Base-by-base conservation (phyloP, 2,329 filamentous ascomycete genomes). In the Corynespora cassiicola region DNA sequence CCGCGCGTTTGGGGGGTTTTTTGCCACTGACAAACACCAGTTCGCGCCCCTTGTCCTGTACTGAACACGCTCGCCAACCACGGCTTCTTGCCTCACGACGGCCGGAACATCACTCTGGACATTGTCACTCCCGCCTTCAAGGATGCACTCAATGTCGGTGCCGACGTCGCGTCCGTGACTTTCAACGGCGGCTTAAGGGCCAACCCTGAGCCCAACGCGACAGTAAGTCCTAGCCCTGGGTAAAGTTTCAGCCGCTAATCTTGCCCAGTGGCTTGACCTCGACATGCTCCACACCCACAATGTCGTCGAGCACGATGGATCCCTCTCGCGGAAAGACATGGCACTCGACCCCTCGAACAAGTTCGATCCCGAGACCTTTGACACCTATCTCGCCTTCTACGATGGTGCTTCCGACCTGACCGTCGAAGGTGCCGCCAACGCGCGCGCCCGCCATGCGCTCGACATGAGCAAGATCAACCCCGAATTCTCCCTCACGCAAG, bases 11-110 rank as follows among this genome's bases (percentile, higher is more conserved):
- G n/a, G n/a, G n/a, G n/a, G n/a, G n/a, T n/a, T n/a, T n/a, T n/a
- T n/a, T n/a, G n/a, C n/a, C n/a, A n/a, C n/a, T n/a, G n/a, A n/a
- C n/a, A n/a, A n/a, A n/a, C n/a, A n/a, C n/a, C n/a, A n/a, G n/a
- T n/a, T n/a, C 39, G 48, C 26, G 41, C 35, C 6, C 61, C 63
- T n/a, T 66, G 63, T 31, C 61, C 61, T 1, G 50, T 45, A 17
- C 39, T 63, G 6, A 66, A 66, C 31, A 48, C 54, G 1, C 45
- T 62, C 7, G 58, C 58, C 9, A 66, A 65, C 42, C 61, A 63
- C 35, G 46, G 45, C 11, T 54, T 60, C 42, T 40, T 68, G 6
- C 58, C 63, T 3, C 56, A 51, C 21, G 39, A 54, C 33, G 66
- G 65, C 28, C 56, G 51, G 36, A 51, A 54, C 16, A 52, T 67